Conservation (phyloP, 2,329 filamentous ascomycete genomes). For the Metarhizium anisopliae region DNA sequence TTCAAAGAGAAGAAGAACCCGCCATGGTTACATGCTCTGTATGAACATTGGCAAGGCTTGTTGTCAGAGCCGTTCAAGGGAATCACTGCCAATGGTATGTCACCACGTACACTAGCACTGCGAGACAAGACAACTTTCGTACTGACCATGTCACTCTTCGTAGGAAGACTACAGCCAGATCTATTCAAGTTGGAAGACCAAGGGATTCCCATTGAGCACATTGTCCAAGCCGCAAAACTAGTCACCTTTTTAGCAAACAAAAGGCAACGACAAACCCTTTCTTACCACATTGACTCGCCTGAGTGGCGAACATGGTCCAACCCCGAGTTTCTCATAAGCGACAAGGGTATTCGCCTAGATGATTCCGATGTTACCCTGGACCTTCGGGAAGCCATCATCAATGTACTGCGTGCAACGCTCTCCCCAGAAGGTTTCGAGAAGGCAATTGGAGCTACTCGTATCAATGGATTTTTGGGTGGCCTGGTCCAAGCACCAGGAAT, state of each 20-base stretch:
- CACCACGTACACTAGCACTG: not conserved
- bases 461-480: constrained; percentile 67
- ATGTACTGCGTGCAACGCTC: constrained; percentile 47
- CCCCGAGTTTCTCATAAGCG: constrained; percentile 61
- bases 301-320: constrained; percentile 67
- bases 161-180: constrained; percentile 40
- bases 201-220: constrained; percentile 46
- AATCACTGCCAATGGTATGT: constrained; percentile 56
- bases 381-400: constrained; percentile 40
- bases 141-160: not conserved
- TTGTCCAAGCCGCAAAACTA: constrained; percentile 40
- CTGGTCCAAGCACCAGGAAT: constrained; percentile 52
- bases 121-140: no score
- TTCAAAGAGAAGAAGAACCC: constrained; percentile 52
- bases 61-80: constrained; percentile 61
- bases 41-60: constrained; percentile 48
- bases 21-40: constrained; percentile 58
- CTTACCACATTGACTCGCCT: constrained; percentile 57
- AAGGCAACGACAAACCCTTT: constrained; percentile 37
- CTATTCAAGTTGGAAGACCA: constrained; percentile 56
- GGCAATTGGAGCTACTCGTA: constrained; percentile 59
- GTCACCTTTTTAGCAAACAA: constrained; percentile 38
- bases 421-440: constrained; percentile 65
- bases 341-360: constrained; percentile 63
- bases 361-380: constrained; percentile 30